Conservation (phyloP, 306 rosid species). For the Abrus pulchellus region DNA sequence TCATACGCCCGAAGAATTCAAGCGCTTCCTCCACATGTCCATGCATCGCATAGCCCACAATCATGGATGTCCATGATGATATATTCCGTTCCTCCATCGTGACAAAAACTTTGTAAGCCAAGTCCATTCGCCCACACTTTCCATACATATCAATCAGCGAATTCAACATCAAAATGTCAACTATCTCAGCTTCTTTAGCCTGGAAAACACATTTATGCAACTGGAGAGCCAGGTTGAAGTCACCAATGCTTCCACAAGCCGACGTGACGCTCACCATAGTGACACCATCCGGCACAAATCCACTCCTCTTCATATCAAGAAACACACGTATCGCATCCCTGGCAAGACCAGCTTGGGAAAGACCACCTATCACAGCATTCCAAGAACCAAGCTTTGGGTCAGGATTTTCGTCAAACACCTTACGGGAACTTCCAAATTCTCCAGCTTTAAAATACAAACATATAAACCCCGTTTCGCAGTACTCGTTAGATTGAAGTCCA, state of each 20-base stretch:
- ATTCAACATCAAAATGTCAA: conserved; percentile 62
- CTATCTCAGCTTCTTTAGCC: conserved; percentile 48
- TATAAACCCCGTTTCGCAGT: conserved; percentile 75
- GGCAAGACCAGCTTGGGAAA: conserved; percentile 68
- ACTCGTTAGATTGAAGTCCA: conserved; percentile 69
- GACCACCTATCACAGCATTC: conserved; percentile 74
- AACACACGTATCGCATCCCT: conserved; percentile 64
- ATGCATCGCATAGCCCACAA: conserved; percentile 82
- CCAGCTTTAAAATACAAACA: conserved; percentile 67
- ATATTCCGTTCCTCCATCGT: conserved; percentile 63
- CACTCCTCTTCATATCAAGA: conserved; percentile 58
- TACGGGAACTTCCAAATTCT: conserved; percentile 63
- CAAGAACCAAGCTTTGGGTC: conserved; percentile 80
- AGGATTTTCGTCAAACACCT: conserved; percentile 73
- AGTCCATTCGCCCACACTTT: conserved; percentile 83
- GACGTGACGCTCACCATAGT: conserved; percentile 75
- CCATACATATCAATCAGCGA: conserved; percentile 89
- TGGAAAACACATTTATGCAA: conserved; percentile 73
- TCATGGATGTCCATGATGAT: conserved; percentile 87
- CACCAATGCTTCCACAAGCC: conserved; percentile 76
- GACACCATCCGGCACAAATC: conserved; percentile 67
- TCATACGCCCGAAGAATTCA: conserved; percentile 67
- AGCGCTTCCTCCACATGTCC: conserved; percentile 79
- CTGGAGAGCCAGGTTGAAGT: conserved; percentile 64
- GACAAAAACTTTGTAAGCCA: conserved; percentile 68